Evolutionary conservation across 495 filamentous ascomycete genomes (phyloP), one percentile per base, ranked within the genome.

Genomic region (Chaetomium tenue): DNA sequence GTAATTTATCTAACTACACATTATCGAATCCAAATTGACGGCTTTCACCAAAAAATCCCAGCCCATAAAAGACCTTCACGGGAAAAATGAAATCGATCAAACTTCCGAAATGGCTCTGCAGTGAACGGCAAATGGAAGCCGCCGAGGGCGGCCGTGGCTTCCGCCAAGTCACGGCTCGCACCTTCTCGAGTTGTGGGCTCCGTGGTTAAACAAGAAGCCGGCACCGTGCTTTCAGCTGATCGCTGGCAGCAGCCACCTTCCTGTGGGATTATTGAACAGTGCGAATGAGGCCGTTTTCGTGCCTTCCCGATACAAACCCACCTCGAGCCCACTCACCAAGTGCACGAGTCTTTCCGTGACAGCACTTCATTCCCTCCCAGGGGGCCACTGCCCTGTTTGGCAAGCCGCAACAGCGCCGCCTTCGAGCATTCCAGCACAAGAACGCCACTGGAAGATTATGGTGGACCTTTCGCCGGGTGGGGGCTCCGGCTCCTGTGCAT

Each of bases 401-500:
- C 48, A 39, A 28, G 22, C 40, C 56, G 26, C 22, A 47, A 59
- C 40, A 28, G 25, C 39, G 39, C 40, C 39, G 39, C 55, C 25
- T 44, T 46, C 5, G 30, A 11, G 11, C 15, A 44, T 46, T 59
- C 42, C 56, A 59, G 56, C 56, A 13, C 12, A 28, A 23, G 42
- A 42, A 42, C 56, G 42, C 56, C 56, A 59, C 56, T 33, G 23
- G 25, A 47, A 18, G 39, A 25, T 26, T 9, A 12, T 37, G 11
- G 56, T 59, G 56, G 56, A 40, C 7, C 56, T 20, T 44, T 44
- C 3, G 2, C 13, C 5, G 7, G 40, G 18, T 59, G 56, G 56
- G 56, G 56, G 56, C 22, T 58, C 20, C 16, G 56, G 56, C 22
- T 58, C 20, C 16, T 55, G 52, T 28, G 52, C 15, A 20, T 33